Conservation (phyloP, 1,139 yeast species). For the Maudiozyma humilis region DNA sequence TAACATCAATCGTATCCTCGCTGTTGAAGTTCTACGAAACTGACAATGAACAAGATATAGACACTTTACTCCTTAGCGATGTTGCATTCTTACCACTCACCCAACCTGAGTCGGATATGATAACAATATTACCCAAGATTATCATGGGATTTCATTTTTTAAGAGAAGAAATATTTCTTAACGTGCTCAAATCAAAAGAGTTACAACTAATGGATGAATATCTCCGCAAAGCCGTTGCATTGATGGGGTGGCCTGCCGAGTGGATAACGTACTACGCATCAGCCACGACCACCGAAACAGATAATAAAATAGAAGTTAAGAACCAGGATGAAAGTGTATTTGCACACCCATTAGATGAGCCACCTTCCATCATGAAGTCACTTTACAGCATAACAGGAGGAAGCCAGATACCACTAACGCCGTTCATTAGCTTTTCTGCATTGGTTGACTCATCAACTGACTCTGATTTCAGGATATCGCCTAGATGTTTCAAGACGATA, state of each 20-base stretch:
- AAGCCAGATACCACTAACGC: slow-evolving; percentile 27
- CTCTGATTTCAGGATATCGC: slow-evolving; percentile 54
- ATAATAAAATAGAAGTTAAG: not conserved
- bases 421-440: slow-evolving; percentile 61
- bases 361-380: slow-evolving; percentile 29
- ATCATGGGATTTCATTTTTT: slow-evolving; percentile 63
- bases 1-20: slow-evolving; percentile 11
- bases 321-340: slow-evolving; percentile 7
- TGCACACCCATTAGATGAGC: slow-evolving; percentile 30
- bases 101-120: slow-evolving; percentile 16
- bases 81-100: slow-evolving; percentile 26
- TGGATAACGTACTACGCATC: slow-evolving; percentile 53
- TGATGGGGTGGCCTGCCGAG: slow-evolving; percentile 68
- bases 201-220: slow-evolving; percentile 42
- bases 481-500: slow-evolving; percentile 52
- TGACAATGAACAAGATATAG: not conserved
- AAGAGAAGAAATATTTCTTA: slow-evolving; percentile 65
- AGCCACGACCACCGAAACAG: not conserved
- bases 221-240: slow-evolving; percentile 50
- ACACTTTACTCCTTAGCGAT: not conserved
- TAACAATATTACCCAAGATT: slow-evolving; percentile 48
- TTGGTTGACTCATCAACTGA: slow-evolving; percentile 56
- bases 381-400: slow-evolving; percentile 28
- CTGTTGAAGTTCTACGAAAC: not conserved
- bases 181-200: slow-evolving; percentile 38